Evolutionary conservation across 2,329 filamentous ascomycete species (phyloP), one percentile per base, ranked within the genome.

Genomic region (Nemania abortiva): DNA sequence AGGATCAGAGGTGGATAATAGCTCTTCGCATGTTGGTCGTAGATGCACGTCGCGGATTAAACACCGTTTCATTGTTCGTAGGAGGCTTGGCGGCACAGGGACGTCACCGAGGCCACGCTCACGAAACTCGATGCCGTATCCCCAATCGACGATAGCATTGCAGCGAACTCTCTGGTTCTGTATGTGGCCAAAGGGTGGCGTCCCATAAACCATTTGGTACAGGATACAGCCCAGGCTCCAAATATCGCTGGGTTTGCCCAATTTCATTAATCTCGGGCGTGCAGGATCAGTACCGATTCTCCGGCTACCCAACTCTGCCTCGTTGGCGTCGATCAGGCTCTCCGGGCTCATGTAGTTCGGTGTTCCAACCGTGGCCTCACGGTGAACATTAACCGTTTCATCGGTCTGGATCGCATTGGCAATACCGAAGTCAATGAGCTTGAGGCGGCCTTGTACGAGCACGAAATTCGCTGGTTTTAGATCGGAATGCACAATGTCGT

Each of bases 261-360:
- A 86, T 79, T 97, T 97, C 90, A 98, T 96, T 69, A 98, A 86
- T 79, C 95, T 97, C 15, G 89, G 58, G 80, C 83, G 68, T 82
- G 77, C 65, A 80, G 81, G 63, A 74, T 76, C 74, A 74, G 74
- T 75, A 78, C 70, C 74, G 72, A 76, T 73, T 58, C 81, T 78
- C 34, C 81, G 77, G 34, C 82, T 79, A 45, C 81, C 80, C 52
- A 84, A 76, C 54, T 81, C 81, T 3, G 80, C 80, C 1, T 80
- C 80, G 74, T 97, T 97, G 29, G 90, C 92, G 81, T 98, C 96
- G 78, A 97, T 90, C 57, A 99, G 87, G 2, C 92, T 94, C 81
- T 99, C 96, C 0, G 96, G 96, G 0, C 94, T 97, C 96, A 99
- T 99, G 84, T 98, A 99, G 80, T 97, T 99, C 3, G 96, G 95